Conservation (phyloP, 2,329 filamentous ascomycete species). For the Alternaria tenuissima region DNA sequence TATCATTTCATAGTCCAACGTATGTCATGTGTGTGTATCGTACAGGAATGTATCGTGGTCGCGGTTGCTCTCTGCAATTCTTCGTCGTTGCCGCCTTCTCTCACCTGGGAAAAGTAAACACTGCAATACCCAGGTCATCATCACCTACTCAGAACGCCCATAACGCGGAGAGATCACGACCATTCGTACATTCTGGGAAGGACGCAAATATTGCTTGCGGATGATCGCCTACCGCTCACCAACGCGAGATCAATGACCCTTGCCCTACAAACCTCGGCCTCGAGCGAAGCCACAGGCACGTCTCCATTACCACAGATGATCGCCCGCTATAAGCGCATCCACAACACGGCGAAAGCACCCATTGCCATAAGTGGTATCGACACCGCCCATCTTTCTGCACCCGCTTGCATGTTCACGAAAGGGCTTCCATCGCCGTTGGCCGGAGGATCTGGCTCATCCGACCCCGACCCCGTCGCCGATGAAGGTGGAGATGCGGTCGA, state of each 20-base stretch:
- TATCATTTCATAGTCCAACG: neutral
- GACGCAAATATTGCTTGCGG: neutral
- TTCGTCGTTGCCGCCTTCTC: neutral
- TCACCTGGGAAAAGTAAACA: neutral
- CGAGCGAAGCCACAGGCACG: too few species aligned
- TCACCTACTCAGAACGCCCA: neutral
- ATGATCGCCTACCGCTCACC: neutral
- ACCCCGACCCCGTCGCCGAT: neutral
- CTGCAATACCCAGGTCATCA: neutral
- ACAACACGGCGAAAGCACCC: slow-evolving; percentile 17
- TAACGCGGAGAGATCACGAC: neutral
- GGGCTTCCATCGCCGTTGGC: slow-evolving; percentile 35
- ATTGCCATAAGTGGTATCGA: slow-evolving; percentile 12
- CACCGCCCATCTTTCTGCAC: slow-evolving; percentile 18
- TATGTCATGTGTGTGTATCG: neutral
- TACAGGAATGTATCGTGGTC: neutral
- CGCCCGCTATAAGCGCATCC: neutral
- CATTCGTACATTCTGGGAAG: neutral
- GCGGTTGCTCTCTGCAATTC: neutral
- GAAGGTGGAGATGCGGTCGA: neutral
- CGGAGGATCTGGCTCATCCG: slow-evolving; percentile 17
- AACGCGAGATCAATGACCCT: too few species aligned
- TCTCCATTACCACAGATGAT: neutral
- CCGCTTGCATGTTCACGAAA: slow-evolving; percentile 40
- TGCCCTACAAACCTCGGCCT: too few species aligned